Evolutionary conservation across 768 basidiomycete genomes (phyloP), one percentile per base, ranked within the genome.

Genomic region (Mycena floridula): DNA sequence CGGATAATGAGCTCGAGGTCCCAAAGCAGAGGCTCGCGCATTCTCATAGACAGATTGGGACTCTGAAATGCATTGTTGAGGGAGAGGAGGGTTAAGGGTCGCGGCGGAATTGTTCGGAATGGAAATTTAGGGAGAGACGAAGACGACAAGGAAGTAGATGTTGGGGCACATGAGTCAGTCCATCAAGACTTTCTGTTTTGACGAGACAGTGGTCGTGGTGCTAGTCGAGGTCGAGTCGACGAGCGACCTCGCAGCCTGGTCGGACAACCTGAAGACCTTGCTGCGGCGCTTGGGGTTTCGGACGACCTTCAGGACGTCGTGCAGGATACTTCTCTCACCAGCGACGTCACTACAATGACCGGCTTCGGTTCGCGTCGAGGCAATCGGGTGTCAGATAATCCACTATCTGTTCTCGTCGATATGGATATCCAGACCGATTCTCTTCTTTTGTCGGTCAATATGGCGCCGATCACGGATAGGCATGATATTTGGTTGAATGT

Each of bases 401-500:
- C n/a, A n/a, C n/a, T n/a, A n/a, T n/a, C n/a, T n/a, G n/a, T n/a
- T n/a, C n/a, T n/a, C n/a, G n/a, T n/a, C n/a, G n/a, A n/a, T n/a
- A n/a, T n/a, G n/a, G n/a, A n/a, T n/a, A n/a, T n/a, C n/a, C n/a
- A n/a, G n/a, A n/a, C n/a, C n/a, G n/a, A n/a, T n/a, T n/a, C n/a
- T n/a, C 44, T 20, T 47, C 43, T 7, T 42, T 37, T 37, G 56
- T 53, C 51, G 24, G 53, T 47, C 37, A 59, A 66, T 36, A 45
- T 50, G 7, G 93, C 93, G 5, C 85, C 87, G 2, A 94, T 85
- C 7, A 89, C 89, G 59, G 96, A 98, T 52, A 76, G 94, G 43
- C 96, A 99, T 58, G 94, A 98, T 54, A 92, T 97, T 49, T 99
- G 96, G 96, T 70, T 91, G 43, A 87, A 83, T 63, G 92, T 93